Conservation (phyloP, 108 stramenopile genomes). For the Fistulifera pelliculosa region DNA sequence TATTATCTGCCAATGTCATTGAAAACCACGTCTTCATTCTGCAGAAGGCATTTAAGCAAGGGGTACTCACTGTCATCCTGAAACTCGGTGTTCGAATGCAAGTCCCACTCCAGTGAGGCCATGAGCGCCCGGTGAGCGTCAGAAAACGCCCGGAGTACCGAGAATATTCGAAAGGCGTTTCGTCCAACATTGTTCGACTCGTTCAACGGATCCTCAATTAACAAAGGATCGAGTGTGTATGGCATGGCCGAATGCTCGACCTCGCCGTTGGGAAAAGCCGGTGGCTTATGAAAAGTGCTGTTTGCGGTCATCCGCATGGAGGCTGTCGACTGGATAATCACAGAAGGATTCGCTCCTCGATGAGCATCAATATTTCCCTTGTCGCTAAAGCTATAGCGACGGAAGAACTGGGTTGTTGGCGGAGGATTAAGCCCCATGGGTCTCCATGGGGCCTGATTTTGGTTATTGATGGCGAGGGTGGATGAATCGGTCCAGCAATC, state of each 20-base stretch:
- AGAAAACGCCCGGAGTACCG: slow-evolving; percentile 79
- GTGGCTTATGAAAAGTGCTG: neutral
- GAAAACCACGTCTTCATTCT: slow-evolving; percentile 69
- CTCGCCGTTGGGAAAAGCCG: neutral
- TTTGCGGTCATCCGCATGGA: no score
- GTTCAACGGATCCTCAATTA: slow-evolving; percentile 88
- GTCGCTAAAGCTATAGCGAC: slow-evolving; percentile 39
- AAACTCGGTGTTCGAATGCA: slow-evolving; percentile 37
- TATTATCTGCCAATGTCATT: slow-evolving; percentile 10
- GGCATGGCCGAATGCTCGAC: slow-evolving; percentile 15
- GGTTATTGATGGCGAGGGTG: neutral
- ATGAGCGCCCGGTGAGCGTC: slow-evolving; percentile 78
- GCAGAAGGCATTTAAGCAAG: slow-evolving; percentile 69
- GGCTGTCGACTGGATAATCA: no score
- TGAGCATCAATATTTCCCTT: slow-evolving; percentile 26
- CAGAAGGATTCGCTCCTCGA: neutral
- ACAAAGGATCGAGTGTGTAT: slow-evolving; percentile 85
- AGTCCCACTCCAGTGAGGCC: slow-evolving; percentile 79
- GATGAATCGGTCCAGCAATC: neutral
- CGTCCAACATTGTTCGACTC: slow-evolving; percentile 88
- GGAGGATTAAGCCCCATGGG: neutral
- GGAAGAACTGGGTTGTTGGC: slow-evolving; percentile 15
- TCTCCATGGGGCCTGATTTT: neutral
- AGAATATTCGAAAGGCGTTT: slow-evolving; percentile 89
- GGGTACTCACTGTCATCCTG: slow-evolving; percentile 57